phyloP scores from a whole-genome alignment of 2,329 filamentous ascomycete genomes.

The Westerdykella ornata region DNA sequence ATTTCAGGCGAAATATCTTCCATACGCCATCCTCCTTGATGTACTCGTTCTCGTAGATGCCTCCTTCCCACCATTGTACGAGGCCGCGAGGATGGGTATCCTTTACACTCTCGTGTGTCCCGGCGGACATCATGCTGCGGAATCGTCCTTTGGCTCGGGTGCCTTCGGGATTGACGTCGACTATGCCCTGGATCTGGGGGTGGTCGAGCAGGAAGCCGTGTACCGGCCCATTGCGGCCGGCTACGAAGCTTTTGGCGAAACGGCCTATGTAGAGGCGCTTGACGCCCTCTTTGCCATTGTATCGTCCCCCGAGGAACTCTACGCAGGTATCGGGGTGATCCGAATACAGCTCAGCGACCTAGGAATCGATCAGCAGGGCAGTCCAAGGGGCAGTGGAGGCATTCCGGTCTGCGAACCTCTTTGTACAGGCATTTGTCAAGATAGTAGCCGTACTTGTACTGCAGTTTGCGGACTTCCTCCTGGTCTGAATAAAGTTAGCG shows the following conservation, averaged over 20 bases:
- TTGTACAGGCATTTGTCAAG: slow-evolving; percentile 55
- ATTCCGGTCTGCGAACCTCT: slow-evolving; percentile 36
- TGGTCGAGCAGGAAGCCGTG: slow-evolving; percentile 53
- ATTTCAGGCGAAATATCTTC: slow-evolving; percentile 50
- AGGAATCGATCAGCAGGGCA: slow-evolving; percentile 5
- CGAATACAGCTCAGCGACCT: slow-evolving; percentile 43
- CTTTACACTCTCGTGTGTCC: slow-evolving; percentile 48
- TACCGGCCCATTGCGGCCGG: slow-evolving; percentile 51
- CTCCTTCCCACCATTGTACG: slow-evolving; percentile 54
- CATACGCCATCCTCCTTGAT: slow-evolving; percentile 51
- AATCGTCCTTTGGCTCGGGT: slow-evolving; percentile 48
- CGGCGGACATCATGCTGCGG: slow-evolving; percentile 51
- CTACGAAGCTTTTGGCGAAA: slow-evolving; percentile 48
- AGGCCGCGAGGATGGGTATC: slow-evolving; percentile 48
- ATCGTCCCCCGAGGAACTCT: slow-evolving; percentile 51
- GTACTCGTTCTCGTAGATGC: slow-evolving; percentile 55
- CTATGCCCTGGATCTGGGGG: slow-evolving; percentile 52
- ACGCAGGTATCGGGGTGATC: slow-evolving; percentile 50
- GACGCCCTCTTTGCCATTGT: slow-evolving; percentile 48
- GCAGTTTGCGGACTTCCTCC: slow-evolving; percentile 49
- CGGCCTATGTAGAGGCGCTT: slow-evolving; percentile 49
- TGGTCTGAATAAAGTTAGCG: slow-evolving; percentile 38
- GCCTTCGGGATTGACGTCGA: slow-evolving; percentile 46
- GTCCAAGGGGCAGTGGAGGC: not conserved
- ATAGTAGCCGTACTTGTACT: slow-evolving; percentile 55